phyloP scores from a whole-genome alignment of 352 stramenopile species.

The Phytophthora pseudosyringae region DNA sequence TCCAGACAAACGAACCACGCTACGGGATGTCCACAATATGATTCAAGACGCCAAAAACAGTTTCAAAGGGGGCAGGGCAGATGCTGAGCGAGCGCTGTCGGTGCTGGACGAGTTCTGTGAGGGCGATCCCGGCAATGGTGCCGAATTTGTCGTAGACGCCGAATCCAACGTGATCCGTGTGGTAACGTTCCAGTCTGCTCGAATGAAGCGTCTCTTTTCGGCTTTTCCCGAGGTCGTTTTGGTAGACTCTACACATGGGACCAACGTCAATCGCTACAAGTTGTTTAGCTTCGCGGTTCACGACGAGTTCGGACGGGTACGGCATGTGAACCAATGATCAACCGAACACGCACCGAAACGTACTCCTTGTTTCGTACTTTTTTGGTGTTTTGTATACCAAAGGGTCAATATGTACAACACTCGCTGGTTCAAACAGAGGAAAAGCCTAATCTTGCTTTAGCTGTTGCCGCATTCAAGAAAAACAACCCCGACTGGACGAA shows the following conservation, averaged over 20 bases:
- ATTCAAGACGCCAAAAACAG: background rate
- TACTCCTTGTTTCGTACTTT: too few species aligned
- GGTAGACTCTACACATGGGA: slow-evolving; percentile 18
- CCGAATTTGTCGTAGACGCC: slow-evolving; percentile 4
- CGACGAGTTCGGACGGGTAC: slow-evolving; percentile 5
- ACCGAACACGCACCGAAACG: too few species aligned
- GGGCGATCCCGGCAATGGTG: background rate
- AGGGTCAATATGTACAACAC: too few species aligned
- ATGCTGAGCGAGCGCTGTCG: background rate
- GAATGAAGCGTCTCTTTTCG: slow-evolving; percentile 7
- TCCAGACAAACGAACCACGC: background rate
- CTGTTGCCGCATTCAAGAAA: too few species aligned
- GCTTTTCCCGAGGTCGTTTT: slow-evolving; percentile 17
- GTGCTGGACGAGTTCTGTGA: slow-evolving; percentile 15
- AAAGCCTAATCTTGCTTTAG: too few species aligned
- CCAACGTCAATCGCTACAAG: slow-evolving; percentile 16
- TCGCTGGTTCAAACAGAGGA: too few species aligned
- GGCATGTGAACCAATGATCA: too few species aligned
- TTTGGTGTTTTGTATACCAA: too few species aligned
- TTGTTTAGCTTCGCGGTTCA: slow-evolving; percentile 2
- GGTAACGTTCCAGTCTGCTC: slow-evolving; percentile 9
- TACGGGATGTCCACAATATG: slow-evolving; percentile 15
- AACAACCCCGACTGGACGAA: too few species aligned
- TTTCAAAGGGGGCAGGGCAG: background rate
- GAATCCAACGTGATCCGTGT: background rate